These are phyloP conservation scores for Penicillium herquei DNA, from an alignment of 495 filamentous ascomycete genomes.

Conservation along the genomic window DNA sequence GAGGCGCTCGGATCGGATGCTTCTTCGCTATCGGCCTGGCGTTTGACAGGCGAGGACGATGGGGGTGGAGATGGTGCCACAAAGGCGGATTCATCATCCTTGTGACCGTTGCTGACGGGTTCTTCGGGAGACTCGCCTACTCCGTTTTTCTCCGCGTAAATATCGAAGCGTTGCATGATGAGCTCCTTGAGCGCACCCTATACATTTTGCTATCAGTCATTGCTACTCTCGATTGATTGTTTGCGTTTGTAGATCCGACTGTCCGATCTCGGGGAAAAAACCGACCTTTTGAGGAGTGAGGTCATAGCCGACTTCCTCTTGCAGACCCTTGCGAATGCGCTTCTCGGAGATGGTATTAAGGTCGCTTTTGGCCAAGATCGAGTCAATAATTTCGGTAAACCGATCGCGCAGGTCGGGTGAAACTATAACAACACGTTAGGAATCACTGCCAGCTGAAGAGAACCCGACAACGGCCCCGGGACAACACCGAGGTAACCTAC, in stretches of 20 bases:
- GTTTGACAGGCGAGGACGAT: constrained; percentile 56
- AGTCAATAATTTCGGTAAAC: constrained; percentile 86
- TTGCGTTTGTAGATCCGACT: neutral
- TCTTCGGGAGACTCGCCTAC: constrained; percentile 35
- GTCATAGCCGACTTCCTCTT: constrained; percentile 74
- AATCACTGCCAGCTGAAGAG: constrained; percentile 1
- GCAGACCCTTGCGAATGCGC: constrained; percentile 82
- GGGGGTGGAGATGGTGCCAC: constrained; percentile 47
- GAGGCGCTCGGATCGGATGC: constrained; percentile 43
- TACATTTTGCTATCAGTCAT: neutral
- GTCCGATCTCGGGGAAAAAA: neutral
- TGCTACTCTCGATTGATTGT: neutral
- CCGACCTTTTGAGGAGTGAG: constrained; percentile 81
- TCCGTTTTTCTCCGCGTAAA: constrained; percentile 55
- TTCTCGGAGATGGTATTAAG: constrained; percentile 91
- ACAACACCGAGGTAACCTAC: constrained; percentile 34
- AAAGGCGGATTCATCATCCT: constrained; percentile 31
- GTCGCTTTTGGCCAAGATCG: constrained; percentile 79
- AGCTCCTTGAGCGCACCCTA: constrained; percentile 78
- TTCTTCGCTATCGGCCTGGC: constrained; percentile 49
- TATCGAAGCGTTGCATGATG: constrained; percentile 89
- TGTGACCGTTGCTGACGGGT: constrained; percentile 44
- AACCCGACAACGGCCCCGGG: constrained; percentile 18
- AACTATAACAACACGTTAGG: constrained; percentile 48
- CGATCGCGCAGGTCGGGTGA: constrained; percentile 61